phyloP scores from a whole-genome alignment of 441 rosid species.

The Croton setiger region DNA sequence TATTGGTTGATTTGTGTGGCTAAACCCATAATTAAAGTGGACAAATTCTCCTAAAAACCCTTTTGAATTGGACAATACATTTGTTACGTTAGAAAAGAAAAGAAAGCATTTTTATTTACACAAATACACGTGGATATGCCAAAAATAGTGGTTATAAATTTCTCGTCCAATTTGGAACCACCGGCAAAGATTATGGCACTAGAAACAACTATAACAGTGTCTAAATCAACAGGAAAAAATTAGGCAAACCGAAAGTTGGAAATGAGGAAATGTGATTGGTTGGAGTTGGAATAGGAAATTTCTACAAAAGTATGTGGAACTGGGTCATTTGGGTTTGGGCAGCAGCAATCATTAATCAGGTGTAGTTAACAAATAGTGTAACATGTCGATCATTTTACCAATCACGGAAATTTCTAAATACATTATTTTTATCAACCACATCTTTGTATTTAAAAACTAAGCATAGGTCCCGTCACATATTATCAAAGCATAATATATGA shows the following conservation, averaged over 20 bases:
- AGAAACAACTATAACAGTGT: background rate
- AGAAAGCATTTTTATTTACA: background rate
- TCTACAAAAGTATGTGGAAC: background rate
- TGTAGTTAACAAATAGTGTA: background rate
- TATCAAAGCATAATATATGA: too few species aligned
- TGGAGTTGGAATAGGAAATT: background rate
- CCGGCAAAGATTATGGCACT: background rate
- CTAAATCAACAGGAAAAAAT: background rate
- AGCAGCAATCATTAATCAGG: background rate
- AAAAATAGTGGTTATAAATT: background rate
- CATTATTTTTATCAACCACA: too few species aligned
- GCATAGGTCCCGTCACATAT: too few species aligned
- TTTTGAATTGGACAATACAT: background rate
- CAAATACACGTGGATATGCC: background rate
- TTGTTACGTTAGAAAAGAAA: background rate
- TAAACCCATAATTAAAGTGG: background rate
- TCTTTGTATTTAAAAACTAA: too few species aligned
- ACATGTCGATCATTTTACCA: too few species aligned
- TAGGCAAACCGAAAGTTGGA: background rate
- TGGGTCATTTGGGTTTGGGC: background rate
- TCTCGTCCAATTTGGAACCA: background rate
- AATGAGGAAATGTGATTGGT: background rate
- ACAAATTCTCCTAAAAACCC: too few species aligned
- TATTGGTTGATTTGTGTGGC: background rate
- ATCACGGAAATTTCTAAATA: too few species aligned